Evolutionary conservation across 164 flowering plant species (phyloP).

Genomic region (Saururus chinensis): DNA sequence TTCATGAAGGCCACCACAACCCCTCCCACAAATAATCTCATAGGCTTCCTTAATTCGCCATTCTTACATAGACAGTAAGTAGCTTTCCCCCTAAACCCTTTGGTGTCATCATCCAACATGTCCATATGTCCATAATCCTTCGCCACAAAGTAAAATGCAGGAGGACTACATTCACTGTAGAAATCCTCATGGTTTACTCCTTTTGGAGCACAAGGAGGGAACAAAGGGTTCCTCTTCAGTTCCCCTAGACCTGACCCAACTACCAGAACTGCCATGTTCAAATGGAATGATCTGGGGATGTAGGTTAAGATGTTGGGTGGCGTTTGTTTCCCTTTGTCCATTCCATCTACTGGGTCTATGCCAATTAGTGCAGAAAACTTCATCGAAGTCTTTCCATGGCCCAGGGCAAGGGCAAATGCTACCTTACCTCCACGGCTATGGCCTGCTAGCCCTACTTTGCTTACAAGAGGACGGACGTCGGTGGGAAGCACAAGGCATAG

Average conservation of each 20-base stretch:
- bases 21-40: constrained; percentile 80
- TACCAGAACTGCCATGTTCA: constrained; percentile 49
- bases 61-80: constrained; percentile 68
- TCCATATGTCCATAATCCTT: constrained; percentile 77
- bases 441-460: constrained; percentile 54
- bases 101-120: constrained; percentile 79
- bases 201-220: constrained; percentile 81
- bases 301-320: constrained; percentile 71
- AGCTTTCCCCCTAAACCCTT: constrained; percentile 53
- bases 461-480: constrained; percentile 28
- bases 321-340: constrained; percentile 64
- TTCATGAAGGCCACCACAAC: constrained; percentile 57
- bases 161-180: constrained; percentile 42
- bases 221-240: constrained; percentile 36
- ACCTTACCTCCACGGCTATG: constrained; percentile 86
- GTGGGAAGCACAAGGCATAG: constrained; percentile 38
- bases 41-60: constrained; percentile 76
- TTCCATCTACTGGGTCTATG: constrained; percentile 95
- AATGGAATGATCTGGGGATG: constrained; percentile 51
- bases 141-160: constrained; percentile 58
- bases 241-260: constrained; percentile 78
- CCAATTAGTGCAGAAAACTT: constrained; percentile 69
- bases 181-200: constrained; percentile 82
- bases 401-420: constrained; percentile 61
- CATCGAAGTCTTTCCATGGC: constrained; percentile 19